Percentiles rank a stretch among this genome's conserved stretches.
phyloP scores from a whole-genome alignment of 169 alveolate species.

The Eimeria mitis region DNA sequence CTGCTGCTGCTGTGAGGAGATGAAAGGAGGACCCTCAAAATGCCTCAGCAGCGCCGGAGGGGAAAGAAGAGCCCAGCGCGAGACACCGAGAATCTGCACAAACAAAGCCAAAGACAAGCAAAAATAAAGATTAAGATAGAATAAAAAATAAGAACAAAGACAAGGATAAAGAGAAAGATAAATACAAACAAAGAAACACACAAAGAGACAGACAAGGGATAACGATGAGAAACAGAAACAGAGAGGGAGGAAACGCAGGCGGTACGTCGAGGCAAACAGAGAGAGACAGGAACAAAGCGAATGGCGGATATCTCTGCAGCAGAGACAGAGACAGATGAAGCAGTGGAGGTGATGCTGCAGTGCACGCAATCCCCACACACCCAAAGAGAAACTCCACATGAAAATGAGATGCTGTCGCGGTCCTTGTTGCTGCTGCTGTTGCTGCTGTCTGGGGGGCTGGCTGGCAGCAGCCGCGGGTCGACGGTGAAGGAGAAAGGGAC shows the following conservation, averaged over 20 bases:
- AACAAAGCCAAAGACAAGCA: too few relatives aligned
- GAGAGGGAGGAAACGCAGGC: neutral
- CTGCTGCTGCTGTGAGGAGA: neutral
- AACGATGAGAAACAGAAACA: neutral
- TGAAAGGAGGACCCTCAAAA: neutral
- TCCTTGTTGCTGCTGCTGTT: neutral
- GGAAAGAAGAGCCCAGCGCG: conserved; percentile 39
- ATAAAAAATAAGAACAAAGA: too few relatives aligned
- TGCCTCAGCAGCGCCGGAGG: neutral
- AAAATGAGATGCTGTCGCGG: neutral
- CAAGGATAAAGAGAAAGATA: neutral
- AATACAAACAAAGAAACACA: neutral
- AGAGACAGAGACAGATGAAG: neutral
- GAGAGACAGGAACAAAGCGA: neutral
- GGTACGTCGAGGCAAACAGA: neutral
- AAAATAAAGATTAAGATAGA: too few relatives aligned
- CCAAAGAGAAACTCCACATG: neutral
- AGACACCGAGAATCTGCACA: conserved; percentile 25
- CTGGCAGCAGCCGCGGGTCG: conserved; percentile 38
- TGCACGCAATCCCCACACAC: neutral
- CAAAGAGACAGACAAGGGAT: neutral
- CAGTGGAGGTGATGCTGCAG: too few relatives aligned
- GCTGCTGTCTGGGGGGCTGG: neutral
- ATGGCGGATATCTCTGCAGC: too few relatives aligned
- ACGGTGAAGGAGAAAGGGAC: conserved; percentile 9